Conservation (phyloP, 2,329 filamentous ascomycete genomes). For the Claviceps paspali region DNA sequence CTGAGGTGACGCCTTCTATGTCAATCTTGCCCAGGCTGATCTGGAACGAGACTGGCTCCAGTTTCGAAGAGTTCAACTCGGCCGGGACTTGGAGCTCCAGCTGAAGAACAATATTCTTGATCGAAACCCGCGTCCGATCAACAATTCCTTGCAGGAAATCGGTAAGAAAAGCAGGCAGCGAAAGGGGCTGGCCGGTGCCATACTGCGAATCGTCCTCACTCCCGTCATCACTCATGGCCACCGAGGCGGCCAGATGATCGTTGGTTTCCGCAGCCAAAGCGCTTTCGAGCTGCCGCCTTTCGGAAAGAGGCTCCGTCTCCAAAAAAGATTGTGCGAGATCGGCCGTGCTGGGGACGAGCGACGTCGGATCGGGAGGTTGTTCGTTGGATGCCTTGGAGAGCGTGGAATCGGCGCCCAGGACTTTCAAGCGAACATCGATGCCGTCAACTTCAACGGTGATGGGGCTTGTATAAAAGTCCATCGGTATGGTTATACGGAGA, state of each 20-base stretch:
- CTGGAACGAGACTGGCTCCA: constrained; percentile 47
- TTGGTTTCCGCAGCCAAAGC: constrained; percentile 49
- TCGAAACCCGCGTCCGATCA: constrained; percentile 52
- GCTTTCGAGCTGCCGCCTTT: constrained; percentile 53
- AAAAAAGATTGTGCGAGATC: constrained; percentile 68
- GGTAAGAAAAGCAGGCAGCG: constrained; percentile 54
- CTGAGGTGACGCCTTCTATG: constrained; percentile 48
- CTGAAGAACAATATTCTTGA: constrained; percentile 50
- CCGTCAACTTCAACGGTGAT: constrained; percentile 73
- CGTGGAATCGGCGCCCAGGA: constrained; percentile 22
- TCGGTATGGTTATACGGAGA: constrained; percentile 68
- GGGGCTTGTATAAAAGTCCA: constrained; percentile 74
- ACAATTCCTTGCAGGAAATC: constrained; percentile 59
- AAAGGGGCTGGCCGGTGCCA: constrained; percentile 57
- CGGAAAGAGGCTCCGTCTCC: constrained; percentile 50
- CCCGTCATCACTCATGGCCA: constrained; percentile 43
- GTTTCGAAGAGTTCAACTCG: constrained; percentile 28
- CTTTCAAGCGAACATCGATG: constrained; percentile 53
- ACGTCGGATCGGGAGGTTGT: constrained; percentile 12
- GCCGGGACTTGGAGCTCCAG: constrained; percentile 45
- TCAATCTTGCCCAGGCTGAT: constrained; percentile 49
- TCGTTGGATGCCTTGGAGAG: constrained; percentile 27
- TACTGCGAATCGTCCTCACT: constrained; percentile 44
- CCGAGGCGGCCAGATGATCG: constrained; percentile 45
- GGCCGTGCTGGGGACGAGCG: constrained; percentile 48